Evolutionary conservation across 2,329 filamentous ascomycete species (phyloP), one percentile per base, ranked within the genome.

Genomic region (Botrytis fabae): DNA sequence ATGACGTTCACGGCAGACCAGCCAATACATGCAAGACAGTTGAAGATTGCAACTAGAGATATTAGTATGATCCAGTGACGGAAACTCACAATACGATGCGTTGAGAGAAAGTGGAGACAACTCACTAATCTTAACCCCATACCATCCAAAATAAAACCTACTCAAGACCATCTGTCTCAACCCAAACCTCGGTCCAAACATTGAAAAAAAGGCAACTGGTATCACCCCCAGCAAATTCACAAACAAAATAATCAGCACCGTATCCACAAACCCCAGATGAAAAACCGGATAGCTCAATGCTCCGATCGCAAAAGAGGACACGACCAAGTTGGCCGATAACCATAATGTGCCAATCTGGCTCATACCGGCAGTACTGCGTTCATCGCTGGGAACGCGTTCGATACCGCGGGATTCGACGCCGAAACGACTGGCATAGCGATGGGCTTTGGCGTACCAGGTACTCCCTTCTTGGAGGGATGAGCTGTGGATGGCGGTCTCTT

Each of bases 91-190:
- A 62, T 78, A 69, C 51, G 65, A 63, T 78, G 70, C n/a, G 68
- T 12, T 61, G 59, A 12, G 20, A 14, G 9, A 20, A 38, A n/a
- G 14, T 12, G 44, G 9, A 20, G 54, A 40, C 28, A 48, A 83
- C 86, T 81, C 83, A 91, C 89, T 88, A 76, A 93, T 69, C 81
- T 81, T 92, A 92, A 90, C 89, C n/a, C 86, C 87, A 76, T 88
- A 90, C 82, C 88, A 93, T 14, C 92, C 92, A 80, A 94, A 94
- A 83, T 87, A 94, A 82, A 91, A 94, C 51, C 92, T 86, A 18
- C 91, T 90, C n/a, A 95, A 85, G 1, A 94, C 91, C 90, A 95
- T 94, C 80, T 94, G 93, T 71, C 93, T 88, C 75, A 94, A 85
- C 6, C 92, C 93, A 76, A 93, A 94, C 14, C 84, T 83, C 4